Conservation (phyloP, 345 rosid species). For the Capsella bursapastoris region DNA sequence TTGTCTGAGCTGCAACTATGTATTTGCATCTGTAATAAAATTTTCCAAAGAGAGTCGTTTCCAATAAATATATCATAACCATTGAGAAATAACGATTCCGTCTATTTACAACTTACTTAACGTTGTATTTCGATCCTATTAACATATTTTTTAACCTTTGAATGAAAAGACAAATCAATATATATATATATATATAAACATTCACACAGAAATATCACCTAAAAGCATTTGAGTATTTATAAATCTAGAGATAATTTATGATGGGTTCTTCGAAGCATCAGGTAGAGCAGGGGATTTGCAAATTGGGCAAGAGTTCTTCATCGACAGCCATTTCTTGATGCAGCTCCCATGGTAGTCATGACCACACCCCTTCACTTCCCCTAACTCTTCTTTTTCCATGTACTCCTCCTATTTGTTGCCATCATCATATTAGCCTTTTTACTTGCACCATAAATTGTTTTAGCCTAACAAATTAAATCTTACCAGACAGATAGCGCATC, state of each 20-base stretch:
- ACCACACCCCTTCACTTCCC: constrained; percentile 59
- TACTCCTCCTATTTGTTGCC: constrained; percentile 69
- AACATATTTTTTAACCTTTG: background rate
- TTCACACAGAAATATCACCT: constrained; percentile 8
- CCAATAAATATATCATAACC: constrained; percentile 6
- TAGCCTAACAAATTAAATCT: constrained; percentile 24
- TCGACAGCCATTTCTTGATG: constrained; percentile 81
- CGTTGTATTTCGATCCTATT: constrained; percentile 10
- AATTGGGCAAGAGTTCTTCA: constrained; percentile 87
- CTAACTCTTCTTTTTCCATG: constrained; percentile 62
- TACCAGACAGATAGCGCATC: constrained; percentile 90
- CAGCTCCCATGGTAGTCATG: constrained; percentile 80
- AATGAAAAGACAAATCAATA: background rate
- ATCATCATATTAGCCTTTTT: constrained; percentile 21
- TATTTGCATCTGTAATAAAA: background rate
- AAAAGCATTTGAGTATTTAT: background rate
- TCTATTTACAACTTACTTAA: constrained; percentile 23
- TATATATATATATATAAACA: background rate
- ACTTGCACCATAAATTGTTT: background rate
- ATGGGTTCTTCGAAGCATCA: constrained; percentile 36
- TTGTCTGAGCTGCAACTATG: background rate
- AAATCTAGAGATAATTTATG: background rate
- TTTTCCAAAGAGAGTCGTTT: background rate
- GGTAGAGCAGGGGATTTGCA: constrained; percentile 72
- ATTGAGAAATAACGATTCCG: background rate